phyloP scores from a whole-genome alignment of 176 grass and related monocot genomes.

The Raddia distichophylla region DNA sequence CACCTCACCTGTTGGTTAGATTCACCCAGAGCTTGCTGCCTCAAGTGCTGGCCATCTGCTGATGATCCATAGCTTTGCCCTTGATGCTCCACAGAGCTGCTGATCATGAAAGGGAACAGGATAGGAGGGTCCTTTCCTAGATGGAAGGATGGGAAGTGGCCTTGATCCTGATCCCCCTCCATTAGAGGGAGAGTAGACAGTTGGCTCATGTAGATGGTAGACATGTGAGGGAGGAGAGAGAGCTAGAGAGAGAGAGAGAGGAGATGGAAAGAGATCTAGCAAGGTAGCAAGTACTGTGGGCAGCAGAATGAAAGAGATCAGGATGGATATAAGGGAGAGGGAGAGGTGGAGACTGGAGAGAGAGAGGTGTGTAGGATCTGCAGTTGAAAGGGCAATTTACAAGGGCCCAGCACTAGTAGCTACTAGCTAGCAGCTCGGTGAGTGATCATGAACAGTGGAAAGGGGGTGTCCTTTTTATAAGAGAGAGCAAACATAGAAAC shows the following conservation, averaged over 20 bases:
- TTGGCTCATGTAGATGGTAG: constrained; percentile 79
- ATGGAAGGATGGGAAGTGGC: constrained; percentile 57
- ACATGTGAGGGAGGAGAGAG: constrained; percentile 34
- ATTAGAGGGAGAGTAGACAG: constrained; percentile 65
- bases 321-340: constrained; percentile 41
- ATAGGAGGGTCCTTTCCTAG: constrained; percentile 56
- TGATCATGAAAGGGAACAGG: constrained; percentile 70
- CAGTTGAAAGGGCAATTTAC: constrained; percentile 61
- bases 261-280: constrained; percentile 27
- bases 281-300: constrained; percentile 14
- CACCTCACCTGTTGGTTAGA: constrained; percentile 49
- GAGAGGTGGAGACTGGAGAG: constrained; percentile 23
- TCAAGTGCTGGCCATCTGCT: constrained; percentile 38
- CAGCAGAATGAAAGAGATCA: constrained; percentile 40
- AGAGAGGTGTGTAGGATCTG: constrained; percentile 34
- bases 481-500: background rate
- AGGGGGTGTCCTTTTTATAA: constrained; percentile 59
- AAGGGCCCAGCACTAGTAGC: constrained; percentile 30
- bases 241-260: background rate
- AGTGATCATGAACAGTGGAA: constrained; percentile 53
- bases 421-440: too few relatives aligned
- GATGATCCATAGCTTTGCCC: constrained; percentile 35
- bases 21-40: constrained; percentile 45
- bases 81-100: constrained; percentile 44
- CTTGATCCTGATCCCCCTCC: constrained; percentile 73